Conservation (phyloP, 2,329 filamentous ascomycete species). For the Venturia asperata region DNA sequence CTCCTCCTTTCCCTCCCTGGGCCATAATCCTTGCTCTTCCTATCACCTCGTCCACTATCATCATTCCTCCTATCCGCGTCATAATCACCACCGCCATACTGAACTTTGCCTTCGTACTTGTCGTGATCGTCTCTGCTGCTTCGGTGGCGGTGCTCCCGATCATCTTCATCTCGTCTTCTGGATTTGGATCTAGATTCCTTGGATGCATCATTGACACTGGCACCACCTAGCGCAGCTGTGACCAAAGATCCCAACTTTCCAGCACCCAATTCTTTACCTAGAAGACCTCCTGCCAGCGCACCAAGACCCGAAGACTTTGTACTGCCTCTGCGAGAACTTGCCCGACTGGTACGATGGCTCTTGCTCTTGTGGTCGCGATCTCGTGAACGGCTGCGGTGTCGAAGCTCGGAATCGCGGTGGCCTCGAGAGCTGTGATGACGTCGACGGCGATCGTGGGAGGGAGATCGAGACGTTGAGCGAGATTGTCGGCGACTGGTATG, state of each 20-base stretch:
- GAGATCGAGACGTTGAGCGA: constrained; percentile 11
- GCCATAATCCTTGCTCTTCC: background rate
- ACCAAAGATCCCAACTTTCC: constrained; percentile 14
- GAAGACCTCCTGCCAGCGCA: constrained; percentile 12
- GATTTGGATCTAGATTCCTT: constrained; percentile 2
- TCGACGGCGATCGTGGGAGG: constrained; percentile 2
- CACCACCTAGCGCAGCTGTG: constrained; percentile 9
- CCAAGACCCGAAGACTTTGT: constrained; percentile 11
- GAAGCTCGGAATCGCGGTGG: background rate
- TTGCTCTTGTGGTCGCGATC: constrained; percentile 13
- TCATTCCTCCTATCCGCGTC: constrained; percentile 7
- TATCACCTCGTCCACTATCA: background rate
- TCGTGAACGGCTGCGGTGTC: constrained; percentile 3
- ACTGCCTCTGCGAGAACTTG: constrained; percentile 7
- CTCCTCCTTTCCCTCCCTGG: background rate
- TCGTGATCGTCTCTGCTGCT: constrained; percentile 1
- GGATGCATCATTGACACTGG: constrained; percentile 4
- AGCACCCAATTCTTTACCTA: constrained; percentile 12
- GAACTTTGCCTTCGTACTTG: constrained; percentile 8
- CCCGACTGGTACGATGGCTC: constrained; percentile 3
- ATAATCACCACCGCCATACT: constrained; percentile 12
- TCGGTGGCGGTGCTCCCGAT: background rate
- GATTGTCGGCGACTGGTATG: constrained; percentile 4
- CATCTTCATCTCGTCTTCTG: background rate
- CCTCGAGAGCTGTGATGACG: constrained; percentile 5